Conservation (phyloP, 2,329 filamentous ascomycete species). For the Parastagonospora nodorum region DNA sequence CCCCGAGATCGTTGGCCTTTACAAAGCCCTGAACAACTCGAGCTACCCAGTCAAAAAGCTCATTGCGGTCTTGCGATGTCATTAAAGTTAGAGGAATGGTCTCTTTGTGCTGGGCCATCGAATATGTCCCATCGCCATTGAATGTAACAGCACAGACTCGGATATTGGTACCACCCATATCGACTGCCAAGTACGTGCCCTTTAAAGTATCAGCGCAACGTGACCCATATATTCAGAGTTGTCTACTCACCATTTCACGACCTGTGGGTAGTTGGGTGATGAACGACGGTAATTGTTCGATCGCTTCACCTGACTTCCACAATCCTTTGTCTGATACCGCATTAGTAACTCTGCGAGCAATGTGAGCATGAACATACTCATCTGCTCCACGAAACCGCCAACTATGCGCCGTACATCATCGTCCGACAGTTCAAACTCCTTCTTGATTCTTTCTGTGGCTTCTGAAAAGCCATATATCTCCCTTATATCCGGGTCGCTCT, state of each 20-base stretch:
- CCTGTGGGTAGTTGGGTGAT: not conserved
- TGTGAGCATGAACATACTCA: not conserved
- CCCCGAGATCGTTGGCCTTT: no score
- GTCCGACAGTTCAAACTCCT: conserved; percentile 6
- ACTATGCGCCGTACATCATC: not conserved
- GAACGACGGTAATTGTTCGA: conserved; percentile 3
- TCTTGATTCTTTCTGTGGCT: conserved; percentile 1
- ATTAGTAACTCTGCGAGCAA: not conserved
- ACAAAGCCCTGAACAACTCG: conserved; percentile 83
- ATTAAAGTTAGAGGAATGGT: conserved; percentile 85
- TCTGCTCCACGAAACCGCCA: conserved; percentile 1
- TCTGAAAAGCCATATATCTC: not conserved
- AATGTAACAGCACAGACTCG: conserved; percentile 89
- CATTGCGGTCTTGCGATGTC: conserved; percentile 78
- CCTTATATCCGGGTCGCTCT: not conserved
- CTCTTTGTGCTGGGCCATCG: conserved; percentile 84
- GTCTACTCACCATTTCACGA: conserved; percentile 52
- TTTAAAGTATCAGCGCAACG: conserved; percentile 39
- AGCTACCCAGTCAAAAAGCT: conserved; percentile 88
- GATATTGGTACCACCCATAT: conserved; percentile 93
- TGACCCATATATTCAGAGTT: no score
- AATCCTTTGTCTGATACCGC: not conserved
- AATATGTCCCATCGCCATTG: conserved; percentile 89
- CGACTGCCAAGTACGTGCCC: conserved; percentile 90
- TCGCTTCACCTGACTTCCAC: not conserved